Evolutionary conservation across 495 filamentous ascomycete species (phyloP), one percentile per base, ranked within the genome.

Genomic region (Neurospora sp.): DNA sequence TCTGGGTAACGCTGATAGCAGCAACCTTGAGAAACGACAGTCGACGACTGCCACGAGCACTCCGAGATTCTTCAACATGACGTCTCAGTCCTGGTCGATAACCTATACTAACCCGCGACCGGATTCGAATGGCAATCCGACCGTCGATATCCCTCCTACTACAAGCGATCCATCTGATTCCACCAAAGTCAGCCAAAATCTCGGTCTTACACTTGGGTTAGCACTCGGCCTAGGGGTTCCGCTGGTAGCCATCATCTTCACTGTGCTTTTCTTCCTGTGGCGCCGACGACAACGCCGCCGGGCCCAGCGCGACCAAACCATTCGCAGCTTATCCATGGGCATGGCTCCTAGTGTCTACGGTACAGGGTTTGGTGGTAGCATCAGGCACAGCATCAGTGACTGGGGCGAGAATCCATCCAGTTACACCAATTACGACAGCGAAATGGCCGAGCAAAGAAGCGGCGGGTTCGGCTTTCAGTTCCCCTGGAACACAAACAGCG

Each of bases 221-320:
- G 93, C 92, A 8, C 85, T 90, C n/a, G 93, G 95, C 0, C 74
- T 97, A 1, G 91, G 90, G 8, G 75, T 96, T 27, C 91, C 91
- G 2, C 78, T 91, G 4, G 83, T 88, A 5, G 84, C 89, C 4
- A 78, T 90, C 8, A 75, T 89, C 4, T 78, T 82, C 0, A 77
- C 89, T 4, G 74, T 88, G 5, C 69, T 88, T 3, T 78, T 89
- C 37, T 89, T 83, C 77, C 84, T 90, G 74, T 88, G 86, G 79
- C 93, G 90, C 31, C 85, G 88, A 10, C 85, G 75, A 35, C 75
- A 72, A 18, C 74, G 79, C 39, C 78, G 77, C 16, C 77, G 81
- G 9, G 75, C 73, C 10, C 75, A 78, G 5, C 81, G 85, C 5
- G 81, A 86, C 20, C 79, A 79, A 1, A 77, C 81, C 1, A 76